phyloP scores from a whole-genome alignment of 495 filamentous ascomycete genomes.

The Lasiosphaeria ovina region DNA sequence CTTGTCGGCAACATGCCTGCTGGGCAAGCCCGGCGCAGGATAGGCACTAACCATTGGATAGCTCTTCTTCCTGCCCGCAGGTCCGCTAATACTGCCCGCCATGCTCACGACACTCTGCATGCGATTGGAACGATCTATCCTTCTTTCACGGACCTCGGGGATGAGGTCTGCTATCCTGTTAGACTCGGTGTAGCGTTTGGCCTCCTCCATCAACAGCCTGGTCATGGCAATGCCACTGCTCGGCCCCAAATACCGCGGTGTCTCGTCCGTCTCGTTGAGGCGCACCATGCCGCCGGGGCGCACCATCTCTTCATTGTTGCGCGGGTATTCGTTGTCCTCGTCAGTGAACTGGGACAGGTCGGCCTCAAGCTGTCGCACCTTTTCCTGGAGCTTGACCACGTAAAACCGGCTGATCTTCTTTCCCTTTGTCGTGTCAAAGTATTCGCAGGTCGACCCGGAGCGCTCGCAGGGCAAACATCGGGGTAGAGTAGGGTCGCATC shows the following conservation, averaged over 20 bases:
- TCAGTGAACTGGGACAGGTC: slow-evolving; percentile 63
- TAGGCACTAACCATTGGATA: slow-evolving; percentile 78
- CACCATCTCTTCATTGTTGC: slow-evolving; percentile 75
- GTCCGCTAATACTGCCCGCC: slow-evolving; percentile 36
- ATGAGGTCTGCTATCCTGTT: slow-evolving; percentile 85
- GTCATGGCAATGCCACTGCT: slow-evolving; percentile 94
- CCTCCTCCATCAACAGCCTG: slow-evolving; percentile 88
- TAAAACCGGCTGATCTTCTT: slow-evolving; percentile 77
- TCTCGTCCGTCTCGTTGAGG: slow-evolving; percentile 76
- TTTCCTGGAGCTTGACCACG: slow-evolving; percentile 82
- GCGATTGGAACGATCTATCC: slow-evolving; percentile 30
- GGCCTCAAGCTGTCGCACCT: slow-evolving; percentile 71
- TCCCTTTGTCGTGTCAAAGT: slow-evolving; percentile 81
- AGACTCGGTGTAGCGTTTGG: slow-evolving; percentile 80
- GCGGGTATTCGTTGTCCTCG: slow-evolving; percentile 60
- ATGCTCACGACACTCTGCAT: slow-evolving; percentile 35
- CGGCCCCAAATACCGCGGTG: slow-evolving; percentile 79
- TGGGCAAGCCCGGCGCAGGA: slow-evolving; percentile 67
- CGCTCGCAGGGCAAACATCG: slow-evolving; percentile 91
- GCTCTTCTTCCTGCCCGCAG: slow-evolving; percentile 43
- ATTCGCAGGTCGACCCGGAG: slow-evolving; percentile 84
- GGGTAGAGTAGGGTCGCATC: slow-evolving; percentile 88
- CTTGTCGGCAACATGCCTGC: slow-evolving; percentile 61
- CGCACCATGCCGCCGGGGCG: slow-evolving; percentile 78
- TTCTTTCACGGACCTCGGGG: slow-evolving; percentile 53